Evolutionary conservation across 1,284 basidiomycete species (phyloP), one percentile per base, ranked within the genome.

Genomic region (Puccinia coronata): DNA sequence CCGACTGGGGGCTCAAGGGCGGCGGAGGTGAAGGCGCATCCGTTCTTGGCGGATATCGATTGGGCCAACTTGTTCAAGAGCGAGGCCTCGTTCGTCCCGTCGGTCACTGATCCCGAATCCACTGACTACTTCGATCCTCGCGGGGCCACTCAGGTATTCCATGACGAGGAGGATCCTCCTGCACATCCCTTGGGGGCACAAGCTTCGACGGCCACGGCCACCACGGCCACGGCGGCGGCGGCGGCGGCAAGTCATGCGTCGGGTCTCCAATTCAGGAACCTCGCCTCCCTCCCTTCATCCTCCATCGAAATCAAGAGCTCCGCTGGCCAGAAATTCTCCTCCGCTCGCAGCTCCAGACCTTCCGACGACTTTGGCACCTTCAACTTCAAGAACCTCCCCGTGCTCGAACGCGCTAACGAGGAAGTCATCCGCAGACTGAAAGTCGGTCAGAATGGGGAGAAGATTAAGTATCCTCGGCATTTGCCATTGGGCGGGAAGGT

Each of bases 81-180:
- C 3, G 93, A 95, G 85, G 95, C 96, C 28, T 94, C 93, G 34
- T 99, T 99, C 87, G 95, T 99, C 72, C 97, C 97, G 61, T 93
- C 96, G 85, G 91, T 97, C 49, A 91, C 92, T 12, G 96, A 99
- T 86, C 95, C 95, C 0, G 96, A 98, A 87, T 97, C 94, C 34
- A 99, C 97, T 18, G 97, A 99, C 86, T 99, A 99, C 88, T 99
- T 99, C 84, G 97, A 99, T 87, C 90, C 95, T 82, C 92, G 97
- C 41, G 97, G 97, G 28, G 94, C 94, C 23, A 90, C 92, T 53
- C 93, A 95, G 85, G 88, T 95, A 55, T 95, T 96, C 88, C 91
- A 93, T 72, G 93, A 95, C 81, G 92, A 94, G 76, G 93, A 94
- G 74, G 88, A 90, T 49, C 87, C 89, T 89, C 55, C 84, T 88